Evolutionary conservation across 352 stramenopile species (phyloP), one percentile per base, ranked within the genome.

Genomic region (Phytophthora foliorum): DNA sequence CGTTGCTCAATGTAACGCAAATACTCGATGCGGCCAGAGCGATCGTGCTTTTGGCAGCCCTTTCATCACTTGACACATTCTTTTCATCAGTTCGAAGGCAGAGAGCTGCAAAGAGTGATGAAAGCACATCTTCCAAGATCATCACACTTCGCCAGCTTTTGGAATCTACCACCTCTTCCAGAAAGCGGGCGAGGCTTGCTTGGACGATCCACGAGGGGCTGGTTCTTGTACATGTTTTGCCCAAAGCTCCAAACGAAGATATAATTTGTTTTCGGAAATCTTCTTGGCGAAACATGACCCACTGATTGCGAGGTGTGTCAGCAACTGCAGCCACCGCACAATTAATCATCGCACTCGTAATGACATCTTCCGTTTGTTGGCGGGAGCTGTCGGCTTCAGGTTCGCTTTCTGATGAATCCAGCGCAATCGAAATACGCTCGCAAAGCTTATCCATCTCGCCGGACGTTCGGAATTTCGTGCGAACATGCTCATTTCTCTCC

Each of bases 91-190:
- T 22, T 3, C 5, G 16, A 45, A 61, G 9, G 42, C 65, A 32
- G 27, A 84, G 51, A 22, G 71, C 41, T 32, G 25, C 13, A 1
- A 87, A 46, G 0, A 90, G 63, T 13, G 52, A 53, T 0, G n/a
- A 19, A 0, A 88, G 24, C 2, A 73, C 45, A 0, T 67, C 25
- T 14, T 64, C 27, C 0, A 66, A 49, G 6, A 73, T 57, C 3
- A 92, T 34, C 0, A 67, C 38, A 21, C 75, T 85, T 48, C 78
- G 75, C 86, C 86, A 94, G 32, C 79, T 80, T 44, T 92, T 91
- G 16, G 72, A 82, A 21, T 80, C 81, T 10, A 90, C 59, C 0
- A 67, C 67, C 49, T 88, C 72, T 22, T 92, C 84, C 0, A 89
- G 36, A 25, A 89, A 69, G 1, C 62, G 72, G 2, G 80, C 14